Evolutionary conservation across 768 basidiomycete species (phyloP), one percentile per base, ranked within the genome.

Genomic region (Hirschioporus abietinus): DNA sequence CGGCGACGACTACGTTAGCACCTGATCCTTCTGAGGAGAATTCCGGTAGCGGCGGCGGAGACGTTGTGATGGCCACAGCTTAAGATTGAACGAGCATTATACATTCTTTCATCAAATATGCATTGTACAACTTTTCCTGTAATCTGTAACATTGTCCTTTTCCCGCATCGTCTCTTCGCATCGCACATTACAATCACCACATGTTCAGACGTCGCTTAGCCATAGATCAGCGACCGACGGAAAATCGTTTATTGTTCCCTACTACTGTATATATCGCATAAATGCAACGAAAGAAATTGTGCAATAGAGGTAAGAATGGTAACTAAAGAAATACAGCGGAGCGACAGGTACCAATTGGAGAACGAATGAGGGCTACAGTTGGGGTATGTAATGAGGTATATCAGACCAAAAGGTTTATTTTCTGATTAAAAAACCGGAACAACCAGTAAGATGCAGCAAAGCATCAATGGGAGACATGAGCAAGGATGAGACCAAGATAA

Each of bases 41-140:
- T 25, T 25, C 60, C 12, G 60, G 60, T 34, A 30, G 30, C 30
- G 8, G 30, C 30, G 8, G 30, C 30, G 30, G 30, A 8, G 60
- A 61, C 60, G 60, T 61, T 25, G 60, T 61, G 30, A 61, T 61
- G 60, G 18, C 7, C 60, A 61, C 25, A 25, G 60, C 60, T 25
- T 61, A 59, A 59, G 17, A 34, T 25, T 23, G 23, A 4, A 12
- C 20, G 42, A 52, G 42, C 12, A 61, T 61, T 24, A 34, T 61
- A 61, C 42, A 52, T 52, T 52, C 42, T 15, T 52, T 52, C 30
- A 30, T 52, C 1, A 5, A 3, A 15, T 20, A 52, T 52, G 15
- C 42, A 52, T 52, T 20, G 42, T 52, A 20, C 42, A 52, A 30
- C 20, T 52, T 52, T 52, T 52, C 6, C 4, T 52, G 42, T 52